Evolutionary conservation across 495 filamentous ascomycete genomes (phyloP), one percentile per base, ranked within the genome.

Genomic region (Thermochaetoides thermophila): DNA sequence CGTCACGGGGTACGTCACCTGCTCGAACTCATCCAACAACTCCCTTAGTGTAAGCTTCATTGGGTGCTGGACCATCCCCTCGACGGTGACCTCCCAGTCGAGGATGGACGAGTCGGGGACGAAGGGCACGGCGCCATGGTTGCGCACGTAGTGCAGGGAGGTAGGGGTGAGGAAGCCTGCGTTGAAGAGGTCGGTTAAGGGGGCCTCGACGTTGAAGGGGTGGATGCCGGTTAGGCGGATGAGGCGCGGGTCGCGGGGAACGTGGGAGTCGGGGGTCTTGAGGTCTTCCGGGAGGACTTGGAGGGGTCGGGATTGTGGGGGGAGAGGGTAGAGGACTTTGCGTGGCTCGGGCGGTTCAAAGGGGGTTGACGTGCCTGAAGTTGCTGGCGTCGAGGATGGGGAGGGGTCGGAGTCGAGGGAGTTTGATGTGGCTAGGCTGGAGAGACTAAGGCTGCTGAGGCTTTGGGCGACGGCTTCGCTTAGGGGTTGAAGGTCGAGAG

Each of bases 141-240:
- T 96, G 40, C 87, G 61, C n/a, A 96, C 87, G 53, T 89, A 96
- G 59, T 93, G 91, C 2, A 96, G 61, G 41, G 94, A 82, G n/a
- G 83, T 78, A 15, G 77, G 78, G 4, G 87, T 96, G 23, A 96
- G 61, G 52, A 94, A 96, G 46, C 78, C 80, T 57, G 92, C 76
- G 44, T 94, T 69, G 50, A 71, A 94, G 7, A 96, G 63, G 4
- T 74, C 69, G 12, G 71, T 79, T 8, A 96, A 57, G 7, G 87
- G 87, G 4, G 87, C 71, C 59, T 96, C 87, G 29, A 86, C 81
- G 50, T 96, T 96, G 60, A 92, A 92, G 3, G 87, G 87, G 59
- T 96, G 87, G 22, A 83, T 69, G 24, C 87, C 86, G 13, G 87
- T 96, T 30, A 96, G 60, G 26, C 87, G 68, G 40, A 96, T 91